Base-by-base conservation (phyloP, 2,329 filamentous ascomycete species). In the Arthrobotrys megalospora region DNA sequence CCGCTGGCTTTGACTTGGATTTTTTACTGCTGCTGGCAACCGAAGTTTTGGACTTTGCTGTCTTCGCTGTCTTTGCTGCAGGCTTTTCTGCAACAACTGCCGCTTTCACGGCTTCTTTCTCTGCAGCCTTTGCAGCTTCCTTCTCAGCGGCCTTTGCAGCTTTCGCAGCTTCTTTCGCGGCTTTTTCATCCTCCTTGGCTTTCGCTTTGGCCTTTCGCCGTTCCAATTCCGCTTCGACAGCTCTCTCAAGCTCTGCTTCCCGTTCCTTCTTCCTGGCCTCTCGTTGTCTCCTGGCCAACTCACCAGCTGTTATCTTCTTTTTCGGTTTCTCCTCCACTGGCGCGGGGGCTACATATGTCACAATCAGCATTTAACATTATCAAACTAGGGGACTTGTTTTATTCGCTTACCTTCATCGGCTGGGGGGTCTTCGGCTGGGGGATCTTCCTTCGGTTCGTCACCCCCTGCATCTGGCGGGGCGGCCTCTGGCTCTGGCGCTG, bases 251-350 rank as follows among this genome's bases (percentile, higher is more conserved):
- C 38, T 78, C 75, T 34, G 52, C 75, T 34, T 78, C 34, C 6
- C 21, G 52, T 24, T 67, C 36, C 16, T 60, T 78, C 21, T 63
- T 45, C 14, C 75, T 52, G 8, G 67, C 75, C 38, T 67, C 68
- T n/a, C 75, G 50, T 43, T 78, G 67, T 34, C 60, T 36, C 47
- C 43, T 78, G 21, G 75, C 75, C 43, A 78, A 69, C 34, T 78
- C 75, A 21, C 75, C 75, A 36, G 75, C 75, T 6, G 75, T 78
- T 52, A 78, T 78, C 75, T 78, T 78, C 67, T 78, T 78, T 55
- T 78, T 78, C 28, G 67, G 75, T 38, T 78, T 78, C 11, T 53
- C 63, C 16, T 28, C 45, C 12, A 14, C 50, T 12, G 71, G 52
- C 10, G 52, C 43, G 16, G 52, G 14, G 21, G 63, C 50, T 69